A percentile compares a stretch with the other conserved stretches of the same genome.
phyloP scores from a whole-genome alignment of 495 filamentous ascomycete genomes.

The Staphylotrichum tortipilum region DNA sequence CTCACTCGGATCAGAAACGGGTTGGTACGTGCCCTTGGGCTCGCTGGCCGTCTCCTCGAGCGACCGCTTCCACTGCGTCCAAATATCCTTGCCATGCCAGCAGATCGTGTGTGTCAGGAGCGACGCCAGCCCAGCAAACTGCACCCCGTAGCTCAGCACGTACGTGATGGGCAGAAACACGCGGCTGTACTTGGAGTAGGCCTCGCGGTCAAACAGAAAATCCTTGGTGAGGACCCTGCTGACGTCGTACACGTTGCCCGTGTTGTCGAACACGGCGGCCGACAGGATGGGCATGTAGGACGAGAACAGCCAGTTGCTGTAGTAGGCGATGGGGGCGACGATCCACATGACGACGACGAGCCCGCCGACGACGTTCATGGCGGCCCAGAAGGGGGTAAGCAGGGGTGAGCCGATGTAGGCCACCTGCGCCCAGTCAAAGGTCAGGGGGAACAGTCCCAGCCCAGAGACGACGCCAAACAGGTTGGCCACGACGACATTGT shows the following conservation, averaged over 20 bases:
- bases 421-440: conserved; percentile 91
- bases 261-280: conserved; percentile 72
- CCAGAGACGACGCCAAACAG: conserved; percentile 80
- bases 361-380: conserved; percentile 77
- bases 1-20: conserved; percentile 26
- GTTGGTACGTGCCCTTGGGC: conserved; percentile 36
- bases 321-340: conserved; percentile 73
- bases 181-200: conserved; percentile 66
- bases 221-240: conserved; percentile 62
- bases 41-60: conserved; percentile 40
- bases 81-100: conserved; percentile 72
- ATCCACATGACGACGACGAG: conserved; percentile 86
- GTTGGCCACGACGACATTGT: conserved; percentile 69
- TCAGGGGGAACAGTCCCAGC: conserved; percentile 75
- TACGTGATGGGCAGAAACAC: conserved; percentile 81
- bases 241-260: conserved; percentile 65
- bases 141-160: conserved; percentile 67
- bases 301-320: conserved; percentile 66
- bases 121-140: conserved; percentile 69
- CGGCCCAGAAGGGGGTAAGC: conserved; percentile 85
- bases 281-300: conserved; percentile 76
- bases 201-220: conserved; percentile 60
- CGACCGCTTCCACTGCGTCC: conserved; percentile 53
- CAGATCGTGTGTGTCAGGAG: conserved; percentile 61
- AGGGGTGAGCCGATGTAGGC: conserved; percentile 85